Evolutionary conservation across 495 filamentous ascomycete genomes (phyloP).

Genomic region (Neurospora sp.): DNA sequence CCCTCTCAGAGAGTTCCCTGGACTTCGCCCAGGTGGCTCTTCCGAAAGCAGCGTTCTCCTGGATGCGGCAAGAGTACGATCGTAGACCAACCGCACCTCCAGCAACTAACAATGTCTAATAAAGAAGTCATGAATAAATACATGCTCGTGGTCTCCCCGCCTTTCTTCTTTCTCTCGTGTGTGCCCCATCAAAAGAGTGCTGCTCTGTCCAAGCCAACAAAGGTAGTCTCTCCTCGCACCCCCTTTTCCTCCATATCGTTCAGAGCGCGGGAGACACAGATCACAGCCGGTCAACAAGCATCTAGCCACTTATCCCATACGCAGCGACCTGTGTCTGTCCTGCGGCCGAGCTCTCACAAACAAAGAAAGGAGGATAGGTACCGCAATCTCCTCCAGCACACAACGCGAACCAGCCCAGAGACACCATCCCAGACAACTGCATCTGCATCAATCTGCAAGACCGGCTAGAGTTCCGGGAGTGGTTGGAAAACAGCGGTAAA

Average conservation of each 20-base stretch:
- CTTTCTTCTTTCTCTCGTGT: not conserved
- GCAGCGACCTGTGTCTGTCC: not conserved
- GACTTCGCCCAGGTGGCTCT: not conserved
- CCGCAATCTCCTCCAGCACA: not conserved
- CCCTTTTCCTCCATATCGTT: not conserved
- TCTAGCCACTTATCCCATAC: not conserved
- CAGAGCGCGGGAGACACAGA: not conserved
- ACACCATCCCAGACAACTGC: not conserved
- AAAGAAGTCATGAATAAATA: not conserved
- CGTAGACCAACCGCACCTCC: not conserved
- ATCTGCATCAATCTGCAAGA: not conserved
- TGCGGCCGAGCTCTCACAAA: not conserved
- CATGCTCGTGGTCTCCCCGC: not conserved
- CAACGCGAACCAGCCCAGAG: not conserved
- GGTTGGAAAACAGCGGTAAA: not conserved
- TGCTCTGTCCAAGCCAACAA: not conserved
- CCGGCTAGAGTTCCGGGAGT: not conserved
- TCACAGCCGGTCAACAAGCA: not conserved
- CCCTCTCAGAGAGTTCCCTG: not conserved
- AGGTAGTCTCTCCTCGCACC: not conserved
- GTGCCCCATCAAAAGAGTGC: not conserved
- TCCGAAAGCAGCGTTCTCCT: not conserved
- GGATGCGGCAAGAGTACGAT: not conserved
- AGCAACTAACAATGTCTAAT: not conserved
- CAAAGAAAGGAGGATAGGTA: not conserved